Percentiles rank a stretch among this genome's conserved stretches.
Conservation (phyloP, 2,329 filamentous ascomycete species). For the Lachnellula occidentalis region DNA sequence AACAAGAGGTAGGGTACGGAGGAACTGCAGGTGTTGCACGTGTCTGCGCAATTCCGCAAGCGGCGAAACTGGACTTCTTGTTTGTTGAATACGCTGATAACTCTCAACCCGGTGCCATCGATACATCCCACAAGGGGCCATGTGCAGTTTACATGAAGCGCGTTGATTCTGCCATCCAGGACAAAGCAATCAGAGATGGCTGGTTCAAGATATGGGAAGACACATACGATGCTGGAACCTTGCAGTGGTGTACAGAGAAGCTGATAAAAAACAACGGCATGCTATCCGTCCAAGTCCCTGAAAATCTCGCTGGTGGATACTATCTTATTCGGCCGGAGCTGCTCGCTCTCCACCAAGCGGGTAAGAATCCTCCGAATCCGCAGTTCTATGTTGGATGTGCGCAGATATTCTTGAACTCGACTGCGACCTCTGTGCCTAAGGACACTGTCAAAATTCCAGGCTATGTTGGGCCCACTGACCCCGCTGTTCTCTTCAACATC, state of each 20-base stretch:
- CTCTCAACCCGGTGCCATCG: conserved; percentile 49
- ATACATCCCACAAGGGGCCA: conserved; percentile 58
- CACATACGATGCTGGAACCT: conserved; percentile 51
- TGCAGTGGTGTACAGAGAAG: conserved; percentile 65
- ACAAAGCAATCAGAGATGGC: conserved; percentile 54
- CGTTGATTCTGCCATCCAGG: conserved; percentile 48
- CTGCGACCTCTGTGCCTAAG: conserved; percentile 42
- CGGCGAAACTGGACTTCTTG: conserved; percentile 43
- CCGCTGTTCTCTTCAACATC: conserved; percentile 59
- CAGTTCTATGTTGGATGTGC: conserved; percentile 71
- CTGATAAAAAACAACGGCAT: conserved; percentile 60
- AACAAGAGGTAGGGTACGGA: conserved; percentile 35
- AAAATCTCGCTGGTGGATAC: conserved; percentile 55
- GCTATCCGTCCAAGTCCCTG: conserved; percentile 56
- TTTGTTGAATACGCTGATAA: conserved; percentile 58
- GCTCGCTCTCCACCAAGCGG: conserved; percentile 60
- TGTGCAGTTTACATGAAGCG: conserved; percentile 72
- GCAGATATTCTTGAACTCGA: conserved; percentile 58
- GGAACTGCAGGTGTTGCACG: conserved; percentile 44
- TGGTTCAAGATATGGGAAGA: conserved; percentile 78
- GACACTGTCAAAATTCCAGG: conserved; percentile 61
- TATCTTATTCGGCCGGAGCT: conserved; percentile 70
- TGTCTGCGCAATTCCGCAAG: conserved; percentile 35
- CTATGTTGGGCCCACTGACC: conserved; percentile 49
- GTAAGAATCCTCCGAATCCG: conserved; percentile 48